These are phyloP conservation scores for Neurospora sp. DNA, from an alignment of 495 filamentous ascomycete species.

Conservation along the genomic window DNA sequence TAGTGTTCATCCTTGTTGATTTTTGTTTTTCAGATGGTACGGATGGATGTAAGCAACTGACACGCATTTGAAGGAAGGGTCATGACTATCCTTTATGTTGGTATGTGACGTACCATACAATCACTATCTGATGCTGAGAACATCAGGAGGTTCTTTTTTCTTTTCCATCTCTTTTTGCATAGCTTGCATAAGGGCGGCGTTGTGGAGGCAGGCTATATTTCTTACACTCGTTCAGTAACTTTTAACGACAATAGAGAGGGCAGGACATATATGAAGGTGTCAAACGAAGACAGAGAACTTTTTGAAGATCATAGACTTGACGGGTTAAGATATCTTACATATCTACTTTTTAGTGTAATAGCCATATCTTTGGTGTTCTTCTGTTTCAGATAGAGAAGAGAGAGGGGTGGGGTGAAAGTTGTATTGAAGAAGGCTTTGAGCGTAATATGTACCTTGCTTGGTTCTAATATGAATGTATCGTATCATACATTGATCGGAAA, in stretches of 20 bases:
- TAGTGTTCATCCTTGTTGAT: neutral
- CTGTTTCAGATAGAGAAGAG: neutral
- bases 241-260: neutral
- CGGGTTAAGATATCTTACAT: neutral
- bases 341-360: neutral
- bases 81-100: neutral
- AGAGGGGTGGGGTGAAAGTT: neutral
- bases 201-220: neutral
- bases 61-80: neutral
- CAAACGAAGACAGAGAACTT: neutral
- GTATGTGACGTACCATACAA: neutral
- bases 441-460: neutral
- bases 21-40: neutral
- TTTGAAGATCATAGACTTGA: neutral
- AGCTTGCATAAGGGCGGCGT: neutral
- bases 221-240: neutral
- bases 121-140: neutral
- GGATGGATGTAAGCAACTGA: neutral
- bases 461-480: neutral
- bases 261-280: neutral
- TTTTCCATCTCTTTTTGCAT: neutral
- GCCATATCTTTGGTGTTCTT: neutral
- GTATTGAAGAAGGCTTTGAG: neutral
- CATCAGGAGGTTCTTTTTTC: neutral
- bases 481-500: neutral